phyloP scores from a whole-genome alignment of 2,329 filamentous ascomycete genomes.

The Penicillium sp. region DNA sequence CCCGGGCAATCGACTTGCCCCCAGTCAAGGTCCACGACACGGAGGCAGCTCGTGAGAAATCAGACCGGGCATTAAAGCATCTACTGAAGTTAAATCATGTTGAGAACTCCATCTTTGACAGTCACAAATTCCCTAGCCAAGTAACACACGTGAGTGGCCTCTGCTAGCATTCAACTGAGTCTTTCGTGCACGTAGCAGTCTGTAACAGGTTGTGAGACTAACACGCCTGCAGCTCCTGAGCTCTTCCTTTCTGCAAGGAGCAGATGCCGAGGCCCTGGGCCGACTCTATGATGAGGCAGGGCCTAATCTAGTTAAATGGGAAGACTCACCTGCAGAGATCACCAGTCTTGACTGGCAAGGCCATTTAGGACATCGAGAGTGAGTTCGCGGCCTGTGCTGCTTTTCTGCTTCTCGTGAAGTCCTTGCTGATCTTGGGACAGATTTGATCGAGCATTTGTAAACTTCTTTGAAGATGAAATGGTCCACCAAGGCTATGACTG shows the following conservation, averaged over 20 bases:
- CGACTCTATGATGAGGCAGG: conserved; percentile 75
- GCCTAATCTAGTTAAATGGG: conserved; percentile 72
- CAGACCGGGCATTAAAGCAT: conserved; percentile 80
- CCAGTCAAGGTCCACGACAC: conserved; percentile 72
- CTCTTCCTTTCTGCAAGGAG: conserved; percentile 82
- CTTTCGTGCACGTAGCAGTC: neutral
- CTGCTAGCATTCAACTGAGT: neutral
- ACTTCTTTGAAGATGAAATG: conserved; percentile 92
- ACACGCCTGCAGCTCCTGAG: conserved; percentile 58
- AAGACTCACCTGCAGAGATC: conserved; percentile 78
- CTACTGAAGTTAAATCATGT: conserved; percentile 87
- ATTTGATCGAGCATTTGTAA: conserved; percentile 86
- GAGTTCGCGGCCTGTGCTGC: conserved; percentile 23
- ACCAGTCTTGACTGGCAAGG: conserved; percentile 80
- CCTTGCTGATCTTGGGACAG: conserved; percentile 30
- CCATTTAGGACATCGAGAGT: conserved; percentile 70
- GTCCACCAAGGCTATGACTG: conserved; percentile 77
- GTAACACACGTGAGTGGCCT: conserved; percentile 60
- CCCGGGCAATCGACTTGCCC: conserved; percentile 50
- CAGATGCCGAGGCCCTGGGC: conserved; percentile 67
- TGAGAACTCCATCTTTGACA: conserved; percentile 76
- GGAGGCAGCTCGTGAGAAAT: conserved; percentile 74
- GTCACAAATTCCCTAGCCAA: conserved; percentile 76
- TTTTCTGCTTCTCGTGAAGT: neutral
- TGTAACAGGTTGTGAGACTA: conserved; percentile 3